These are phyloP conservation scores for Cystobasidiaceae sp. DNA, from an alignment of 1,284 basidiomycete genomes.

Conservation along the genomic window DNA sequence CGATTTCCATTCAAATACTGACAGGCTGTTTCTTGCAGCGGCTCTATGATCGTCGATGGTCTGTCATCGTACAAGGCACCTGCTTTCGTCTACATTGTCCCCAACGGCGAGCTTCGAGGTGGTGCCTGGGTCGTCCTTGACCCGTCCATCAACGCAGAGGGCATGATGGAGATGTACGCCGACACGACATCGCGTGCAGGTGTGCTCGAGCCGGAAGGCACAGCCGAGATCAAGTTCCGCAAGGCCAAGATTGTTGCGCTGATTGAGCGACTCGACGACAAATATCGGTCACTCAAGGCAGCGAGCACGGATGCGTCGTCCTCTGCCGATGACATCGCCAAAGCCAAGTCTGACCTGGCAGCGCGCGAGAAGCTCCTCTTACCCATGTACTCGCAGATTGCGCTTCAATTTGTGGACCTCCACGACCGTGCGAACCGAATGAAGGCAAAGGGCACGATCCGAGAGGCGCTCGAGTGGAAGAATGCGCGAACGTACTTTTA, in stretches of 20 bases:
- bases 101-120: slow-evolving; percentile 96
- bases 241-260: slow-evolving; percentile 75
- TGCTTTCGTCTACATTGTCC: slow-evolving; percentile 98
- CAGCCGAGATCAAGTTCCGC: slow-evolving; percentile 73
- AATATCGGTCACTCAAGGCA: slow-evolving; percentile 74
- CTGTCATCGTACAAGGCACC: slow-evolving; percentile 95
- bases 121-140: slow-evolving; percentile 99
- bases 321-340: slow-evolving; percentile 65
- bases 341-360: slow-evolving; percentile 63
- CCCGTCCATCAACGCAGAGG: slow-evolving; percentile 84
- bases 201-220: slow-evolving; percentile 95
- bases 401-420: slow-evolving; percentile 90
- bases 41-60: slow-evolving; percentile 81
- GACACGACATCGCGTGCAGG: slow-evolving; percentile 93
- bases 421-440: slow-evolving; percentile 89
- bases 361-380: slow-evolving; percentile 75
- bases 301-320: slow-evolving; percentile 69
- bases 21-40: slow-evolving; percentile 35
- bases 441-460: slow-evolving; percentile 87
- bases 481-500: slow-evolving; percentile 85
- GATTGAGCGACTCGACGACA: slow-evolving; percentile 88
- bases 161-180: slow-evolving; percentile 96
- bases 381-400: slow-evolving; percentile 90
- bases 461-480: slow-evolving; percentile 77
- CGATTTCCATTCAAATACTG: neutral